These are phyloP conservation scores for Aspergillus sp. DNA, from an alignment of 2,329 filamentous ascomycete species.

Conservation along the genomic window DNA sequence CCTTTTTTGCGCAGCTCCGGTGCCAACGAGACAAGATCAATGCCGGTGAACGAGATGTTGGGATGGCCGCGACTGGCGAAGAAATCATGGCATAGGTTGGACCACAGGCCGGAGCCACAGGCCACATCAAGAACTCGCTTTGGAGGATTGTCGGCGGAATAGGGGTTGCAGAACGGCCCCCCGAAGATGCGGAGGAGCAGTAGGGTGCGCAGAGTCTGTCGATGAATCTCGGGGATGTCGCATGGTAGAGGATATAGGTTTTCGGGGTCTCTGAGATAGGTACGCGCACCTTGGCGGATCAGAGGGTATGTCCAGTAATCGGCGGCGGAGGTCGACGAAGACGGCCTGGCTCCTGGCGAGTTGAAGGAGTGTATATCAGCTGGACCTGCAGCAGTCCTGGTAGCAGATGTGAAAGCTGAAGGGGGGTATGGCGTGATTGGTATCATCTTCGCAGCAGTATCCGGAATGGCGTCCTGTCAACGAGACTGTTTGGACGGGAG, in stretches of 20 bases:
- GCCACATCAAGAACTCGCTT: constrained; percentile 73
- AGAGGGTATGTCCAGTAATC: constrained; percentile 48
- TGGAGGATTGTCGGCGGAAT: constrained; percentile 58
- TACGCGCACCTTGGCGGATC: constrained; percentile 65
- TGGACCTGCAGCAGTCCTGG: constrained; percentile 7
- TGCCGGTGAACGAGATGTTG: constrained; percentile 66
- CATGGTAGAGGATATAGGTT: constrained; percentile 76
- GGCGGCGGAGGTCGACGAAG: constrained; percentile 24
- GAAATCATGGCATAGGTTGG: constrained; percentile 73
- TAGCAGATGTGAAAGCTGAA: constrained; percentile 14
- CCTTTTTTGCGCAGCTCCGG: constrained; percentile 57
- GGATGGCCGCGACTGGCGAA: constrained; percentile 59
- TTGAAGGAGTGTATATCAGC: constrained; percentile 17
- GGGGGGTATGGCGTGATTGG: constrained; percentile 12
- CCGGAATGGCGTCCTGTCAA: background rate
- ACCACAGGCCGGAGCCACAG: constrained; percentile 86
- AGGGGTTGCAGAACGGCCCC: constrained; percentile 64
- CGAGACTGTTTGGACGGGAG: constrained; percentile 6
- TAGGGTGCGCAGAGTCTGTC: constrained; percentile 75
- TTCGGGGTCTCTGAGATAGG: constrained; percentile 66
- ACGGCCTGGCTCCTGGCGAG: no score
- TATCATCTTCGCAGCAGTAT: constrained; percentile 21
- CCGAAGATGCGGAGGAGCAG: constrained; percentile 74
- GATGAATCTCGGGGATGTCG: constrained; percentile 77
- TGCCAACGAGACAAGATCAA: constrained; percentile 70